Conservation (phyloP, 1,284 basidiomycete species). For the Mycocalia duriaeana region DNA sequence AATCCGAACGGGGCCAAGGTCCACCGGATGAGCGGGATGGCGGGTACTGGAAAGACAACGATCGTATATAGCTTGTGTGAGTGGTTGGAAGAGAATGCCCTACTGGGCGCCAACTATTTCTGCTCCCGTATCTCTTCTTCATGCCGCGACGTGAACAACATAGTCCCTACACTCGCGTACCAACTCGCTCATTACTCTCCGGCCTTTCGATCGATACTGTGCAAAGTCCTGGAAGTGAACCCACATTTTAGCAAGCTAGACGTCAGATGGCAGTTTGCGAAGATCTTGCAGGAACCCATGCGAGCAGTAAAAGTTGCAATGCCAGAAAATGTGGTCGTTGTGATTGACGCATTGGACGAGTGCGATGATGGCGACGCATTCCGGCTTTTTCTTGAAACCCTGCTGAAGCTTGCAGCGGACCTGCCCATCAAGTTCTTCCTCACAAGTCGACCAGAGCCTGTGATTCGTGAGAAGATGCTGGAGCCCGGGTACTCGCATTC, state of each 20-base stretch:
- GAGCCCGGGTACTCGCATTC: slow-evolving; percentile 1
- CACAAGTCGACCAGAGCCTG: slow-evolving; percentile 16
- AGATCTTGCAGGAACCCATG: slow-evolving; percentile 6
- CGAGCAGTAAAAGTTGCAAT: neutral
- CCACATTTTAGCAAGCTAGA: slow-evolving; percentile 4
- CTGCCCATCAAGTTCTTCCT: slow-evolving; percentile 18
- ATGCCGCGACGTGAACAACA: slow-evolving; percentile 10
- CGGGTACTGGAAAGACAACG: slow-evolving; percentile 12
- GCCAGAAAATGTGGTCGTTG: slow-evolving; percentile 11
- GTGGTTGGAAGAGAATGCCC: slow-evolving; percentile 3
- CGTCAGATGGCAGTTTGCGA: slow-evolving; percentile 6
- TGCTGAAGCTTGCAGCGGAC: slow-evolving; percentile 7
- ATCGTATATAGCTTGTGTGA: slow-evolving; percentile 8
- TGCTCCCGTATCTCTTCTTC: slow-evolving; percentile 12
- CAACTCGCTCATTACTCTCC: slow-evolving; percentile 15
- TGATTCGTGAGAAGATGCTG: slow-evolving; percentile 7
- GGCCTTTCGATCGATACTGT: slow-evolving; percentile 3
- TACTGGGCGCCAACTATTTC: slow-evolving; percentile 22
- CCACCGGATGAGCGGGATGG: slow-evolving; percentile 18
- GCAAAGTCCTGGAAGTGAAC: slow-evolving; percentile 4
- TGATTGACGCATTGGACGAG: slow-evolving; percentile 22
- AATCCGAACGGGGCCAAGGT: slow-evolving; percentile 6
- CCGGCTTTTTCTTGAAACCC: slow-evolving; percentile 4
- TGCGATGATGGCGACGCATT: slow-evolving; percentile 9
- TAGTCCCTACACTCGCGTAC: slow-evolving; percentile 22